A percentile compares a stretch with the other conserved stretches of the same genome.
Conservation (phyloP, 495 filamentous ascomycete genomes). For the Aspergillus indologenus region DNA sequence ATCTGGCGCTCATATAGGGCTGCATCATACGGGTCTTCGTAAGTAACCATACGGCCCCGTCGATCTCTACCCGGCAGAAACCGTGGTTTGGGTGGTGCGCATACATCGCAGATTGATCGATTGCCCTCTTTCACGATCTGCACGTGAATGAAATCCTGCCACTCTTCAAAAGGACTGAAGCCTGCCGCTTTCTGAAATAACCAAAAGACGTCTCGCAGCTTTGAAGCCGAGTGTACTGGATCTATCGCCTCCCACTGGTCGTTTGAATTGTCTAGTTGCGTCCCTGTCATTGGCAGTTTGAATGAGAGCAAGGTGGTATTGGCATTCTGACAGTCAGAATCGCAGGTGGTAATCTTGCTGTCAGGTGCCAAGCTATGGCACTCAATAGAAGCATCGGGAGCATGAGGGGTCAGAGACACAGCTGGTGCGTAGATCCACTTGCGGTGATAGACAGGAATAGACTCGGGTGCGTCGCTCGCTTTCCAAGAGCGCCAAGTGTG, state of each 20-base stretch:
- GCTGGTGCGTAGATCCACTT: conserved; percentile 18
- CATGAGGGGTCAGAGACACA: conserved; percentile 13
- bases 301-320: conserved; percentile 30
- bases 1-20: conserved; percentile 44
- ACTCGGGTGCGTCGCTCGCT: conserved; percentile 3
- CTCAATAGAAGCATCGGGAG: conserved; percentile 8
- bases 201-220: conserved; percentile 32
- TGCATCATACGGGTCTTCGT: conserved; percentile 47
- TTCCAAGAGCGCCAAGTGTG: conserved; percentile 32
- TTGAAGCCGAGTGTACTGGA: conserved; percentile 19
- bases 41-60: conserved; percentile 28
- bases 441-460: conserved; percentile 26
- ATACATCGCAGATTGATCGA: conserved; percentile 27
- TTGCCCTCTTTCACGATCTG: background rate
- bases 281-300: conserved; percentile 8
- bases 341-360: conserved; percentile 14
- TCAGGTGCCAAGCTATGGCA: conserved; percentile 17
- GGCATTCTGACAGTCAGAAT: conserved; percentile 21
- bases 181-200: conserved; percentile 26
- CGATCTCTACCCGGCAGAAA: conserved; percentile 37
- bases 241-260: conserved; percentile 22
- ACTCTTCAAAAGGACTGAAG: conserved; percentile 22
- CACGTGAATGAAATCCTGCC: conserved; percentile 21
- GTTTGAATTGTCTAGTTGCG: conserved; percentile 14
- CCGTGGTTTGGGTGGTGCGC: conserved; percentile 42